These are phyloP conservation scores for Pythium aristosporum DNA, from an alignment of 352 stramenopile genomes.

Conservation along the genomic window DNA sequence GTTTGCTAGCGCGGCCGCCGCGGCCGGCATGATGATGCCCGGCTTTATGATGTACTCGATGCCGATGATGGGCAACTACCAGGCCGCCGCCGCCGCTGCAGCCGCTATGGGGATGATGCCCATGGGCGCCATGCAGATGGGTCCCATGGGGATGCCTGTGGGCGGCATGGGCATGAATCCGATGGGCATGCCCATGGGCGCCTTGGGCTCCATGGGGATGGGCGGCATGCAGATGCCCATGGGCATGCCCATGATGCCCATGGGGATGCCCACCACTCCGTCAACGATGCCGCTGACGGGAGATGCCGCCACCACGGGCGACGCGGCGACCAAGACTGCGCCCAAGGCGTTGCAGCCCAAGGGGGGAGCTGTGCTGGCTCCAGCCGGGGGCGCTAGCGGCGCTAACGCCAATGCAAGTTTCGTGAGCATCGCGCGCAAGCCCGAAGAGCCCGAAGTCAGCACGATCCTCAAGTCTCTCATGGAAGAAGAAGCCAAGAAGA, in stretches of 20 bases:
- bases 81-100: slow-evolving; percentile 20
- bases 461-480: slow-evolving; percentile 87
- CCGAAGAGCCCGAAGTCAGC: slow-evolving; percentile 76
- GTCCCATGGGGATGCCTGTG: slow-evolving; percentile 38
- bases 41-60: slow-evolving; percentile 84
- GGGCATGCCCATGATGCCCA: slow-evolving; percentile 34
- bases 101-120: slow-evolving; percentile 44
- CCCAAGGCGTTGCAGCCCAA: slow-evolving; percentile 49
- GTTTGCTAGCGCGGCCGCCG: slow-evolving; percentile 25
- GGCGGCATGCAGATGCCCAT: slow-evolving; percentile 31
- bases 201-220: slow-evolving; percentile 28
- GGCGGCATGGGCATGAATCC: slow-evolving; percentile 25
- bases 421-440: slow-evolving; percentile 80
- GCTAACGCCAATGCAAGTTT: slow-evolving; percentile 33
- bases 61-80: slow-evolving; percentile 72
- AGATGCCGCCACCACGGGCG: slow-evolving; percentile 26
- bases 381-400: neutral
- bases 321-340: slow-evolving; percentile 30
- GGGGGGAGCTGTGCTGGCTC: neutral
- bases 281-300: neutral
- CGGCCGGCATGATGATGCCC: slow-evolving; percentile 72
- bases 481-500: slow-evolving; percentile 88
- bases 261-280: neutral
- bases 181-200: slow-evolving; percentile 50
- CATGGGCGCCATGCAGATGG: slow-evolving; percentile 55